Base-by-base conservation (phyloP, 768 basidiomycete species). In the Leccinum incarnatum region DNA sequence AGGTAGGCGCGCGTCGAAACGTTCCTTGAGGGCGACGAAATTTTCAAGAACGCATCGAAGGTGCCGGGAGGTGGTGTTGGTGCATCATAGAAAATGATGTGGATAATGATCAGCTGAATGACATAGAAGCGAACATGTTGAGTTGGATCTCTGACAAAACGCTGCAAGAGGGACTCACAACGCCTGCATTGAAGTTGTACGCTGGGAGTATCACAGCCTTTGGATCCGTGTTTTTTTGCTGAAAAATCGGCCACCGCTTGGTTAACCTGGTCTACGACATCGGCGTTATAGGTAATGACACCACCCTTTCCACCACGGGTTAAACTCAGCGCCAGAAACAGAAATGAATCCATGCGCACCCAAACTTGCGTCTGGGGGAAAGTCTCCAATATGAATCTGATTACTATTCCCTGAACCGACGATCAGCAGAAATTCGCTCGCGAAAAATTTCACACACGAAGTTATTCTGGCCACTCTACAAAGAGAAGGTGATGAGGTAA, bases 241-340 rank as follows among this genome's bases (percentile, higher is more conserved):
- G 42, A 51, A 30, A 69, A 63, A 29, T 59, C 57, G 6, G 58
- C 54, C 9, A 61, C 58, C 19, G 59, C 67, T 6, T 19, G 23
- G 30, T 53, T 64, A 11, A 62, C 37, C 36, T 29, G 29, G 19
- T 56, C 58, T 10, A 56, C 29, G 32, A 45, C 23, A 17, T 25
- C 34, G 7, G 19, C 49, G 6, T 64, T 52, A 52, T 69, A 72
- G 2, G 64, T 66, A 32, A 85, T 75, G 1, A 76, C 29, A 5
- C 84, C 85, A 12, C 81, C 83, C 83, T 84, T 51, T 19, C 3
- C 34, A 36, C 23, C 19, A 4, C 5, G n/a, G 23, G 46, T 4
- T 37, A 52, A 53, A 1, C 12, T 37, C 21, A 2, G 9, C 15
- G 53, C 11, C 12, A 37, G 32, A 46, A 11, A 27, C 30, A 8